Conservation (phyloP, 179 eudicot genomes). For the Dionaea muscipula region DNA sequence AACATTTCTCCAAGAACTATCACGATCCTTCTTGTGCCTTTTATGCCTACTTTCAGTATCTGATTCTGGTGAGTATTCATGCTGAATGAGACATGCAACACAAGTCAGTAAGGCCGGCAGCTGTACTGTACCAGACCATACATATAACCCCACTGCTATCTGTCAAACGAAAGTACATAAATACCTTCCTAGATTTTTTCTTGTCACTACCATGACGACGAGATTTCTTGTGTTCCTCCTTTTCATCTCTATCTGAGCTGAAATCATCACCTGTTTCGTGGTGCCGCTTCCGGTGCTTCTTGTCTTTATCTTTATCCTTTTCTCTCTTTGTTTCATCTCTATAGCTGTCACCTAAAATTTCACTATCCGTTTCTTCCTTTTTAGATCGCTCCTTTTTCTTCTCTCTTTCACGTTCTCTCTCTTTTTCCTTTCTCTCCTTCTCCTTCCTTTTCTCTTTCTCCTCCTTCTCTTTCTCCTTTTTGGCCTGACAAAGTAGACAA, state of each 20-base stretch:
- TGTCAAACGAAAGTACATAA: neutral
- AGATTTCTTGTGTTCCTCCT: slow-evolving; percentile 69
- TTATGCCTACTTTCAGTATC: slow-evolving; percentile 78
- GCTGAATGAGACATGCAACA: slow-evolving; percentile 48
- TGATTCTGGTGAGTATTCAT: slow-evolving; percentile 81
- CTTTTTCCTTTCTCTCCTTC: slow-evolving; percentile 32
- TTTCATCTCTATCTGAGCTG: slow-evolving; percentile 77
- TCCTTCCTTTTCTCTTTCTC: slow-evolving; percentile 45
- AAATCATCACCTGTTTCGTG: slow-evolving; percentile 63
- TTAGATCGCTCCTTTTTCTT: slow-evolving; percentile 49
- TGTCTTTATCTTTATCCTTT: slow-evolving; percentile 58
- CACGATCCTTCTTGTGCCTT: slow-evolving; percentile 65
- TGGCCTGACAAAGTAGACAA: slow-evolving; percentile 34
- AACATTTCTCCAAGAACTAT: slow-evolving; percentile 47
- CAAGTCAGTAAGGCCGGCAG: no score
- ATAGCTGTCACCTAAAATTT: slow-evolving; percentile 37
- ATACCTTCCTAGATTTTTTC: slow-evolving; percentile 91
- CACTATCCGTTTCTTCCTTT: slow-evolving; percentile 72
- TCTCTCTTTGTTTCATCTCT: slow-evolving; percentile 63
- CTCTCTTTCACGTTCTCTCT: slow-evolving; percentile 34
- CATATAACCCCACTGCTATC: no score
- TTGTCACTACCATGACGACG: slow-evolving; percentile 88
- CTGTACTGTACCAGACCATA: no score
- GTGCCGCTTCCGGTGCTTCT: slow-evolving; percentile 81
- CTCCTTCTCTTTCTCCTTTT: slow-evolving; percentile 76